Evolutionary conservation across 768 basidiomycete species (phyloP), one percentile per base, ranked within the genome.

Genomic region (Podaxis sp.): DNA sequence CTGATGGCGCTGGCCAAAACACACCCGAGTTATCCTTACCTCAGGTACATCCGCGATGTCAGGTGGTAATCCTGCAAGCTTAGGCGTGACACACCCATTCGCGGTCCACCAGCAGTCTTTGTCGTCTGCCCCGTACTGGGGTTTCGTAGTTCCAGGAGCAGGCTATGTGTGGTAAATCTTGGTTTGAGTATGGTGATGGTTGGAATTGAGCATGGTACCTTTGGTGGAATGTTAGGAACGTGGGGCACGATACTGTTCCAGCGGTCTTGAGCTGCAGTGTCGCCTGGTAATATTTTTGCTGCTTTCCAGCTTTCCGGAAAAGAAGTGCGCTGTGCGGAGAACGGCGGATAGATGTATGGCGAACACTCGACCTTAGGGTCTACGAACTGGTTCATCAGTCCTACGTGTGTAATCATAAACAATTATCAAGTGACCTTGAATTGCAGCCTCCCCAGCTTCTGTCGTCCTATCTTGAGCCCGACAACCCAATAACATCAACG

Each of bases 101-200:
- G 46, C 67, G 0, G 79, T 74, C 81, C 81, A 84, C 81, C 80
- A 85, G 56, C 84, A 85, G 61, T 85, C 77, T 0, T 79, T 77
- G 64, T 85, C 84, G 0, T 68, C 57, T 0, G 75, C 13, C 1
- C 72, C 42, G 61, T 83, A 82, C 1, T 48, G 27, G 2, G 27
- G 48, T 21, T 62, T 67, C 5, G 73, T 54, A 0, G 69, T 69
- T 32, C 72, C 74, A 32, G 44, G 28, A 25, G 56, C 47, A 11
- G 65, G 57, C 25, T 64, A 47, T 6, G 69, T 70, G 37, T 69
- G 68, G 66, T 69, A 35, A 13, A 51, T 35, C 11, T 18, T 9
- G 7, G 44, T 47, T 6, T 58, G 14, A 63, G 50, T 5, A 50
- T 9, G 16, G 32, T 10, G 23, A 56, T n/a, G 5, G 16, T 1